Base-by-base conservation (phyloP, 495 filamentous ascomycete species). In the Trichoderma reesei region DNA sequence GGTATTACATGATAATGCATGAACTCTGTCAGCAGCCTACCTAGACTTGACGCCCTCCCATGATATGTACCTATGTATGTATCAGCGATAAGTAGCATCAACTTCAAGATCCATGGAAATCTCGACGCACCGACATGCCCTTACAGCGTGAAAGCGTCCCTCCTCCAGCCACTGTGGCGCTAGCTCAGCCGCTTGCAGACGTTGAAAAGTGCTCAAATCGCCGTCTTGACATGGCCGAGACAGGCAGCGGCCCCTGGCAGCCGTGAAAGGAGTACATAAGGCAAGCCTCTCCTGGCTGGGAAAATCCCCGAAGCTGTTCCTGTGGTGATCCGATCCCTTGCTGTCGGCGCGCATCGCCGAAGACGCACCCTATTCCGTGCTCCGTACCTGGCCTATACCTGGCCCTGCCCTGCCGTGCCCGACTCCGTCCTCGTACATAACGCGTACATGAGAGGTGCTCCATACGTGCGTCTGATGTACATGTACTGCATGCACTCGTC, bases 101-200 rank as follows among this genome's bases (percentile, higher is more conserved):
- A 26, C 26, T 26, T 26, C 26, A 26, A 26, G 26, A 26, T 26
- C 26, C 26, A 26, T 26, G 26, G 26, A 26, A 26, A 1, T 26
- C 26, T 26, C 1, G 26, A 26, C 26, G 26, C 26, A 14, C 8
- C 51, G 26, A 56, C 3, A 26, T 56, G 13, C 3, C 33, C 14
- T 34, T 20, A 14, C 33, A 33, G 9, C 26, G 26, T 56, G 26
- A 14, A 34, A 5, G 6, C 38, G 38, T 39, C 38, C 6, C 26
- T 26, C 26, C 46, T 54, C 46, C 51, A 56, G 51, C 51, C 51
- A 56, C 51, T 31, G 51, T 56, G 51, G 51, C 51, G 51, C 51
- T 34, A 56, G 26, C 51, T 56, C 51, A 56, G 51, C 51, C 51
- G 51, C 51, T 56, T 56, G 20, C 51, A 33, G 42, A 5, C 42